Evolutionary conservation across 73 alveolate species (phyloP).

Genomic region (Tetrahymena borealis): DNA sequence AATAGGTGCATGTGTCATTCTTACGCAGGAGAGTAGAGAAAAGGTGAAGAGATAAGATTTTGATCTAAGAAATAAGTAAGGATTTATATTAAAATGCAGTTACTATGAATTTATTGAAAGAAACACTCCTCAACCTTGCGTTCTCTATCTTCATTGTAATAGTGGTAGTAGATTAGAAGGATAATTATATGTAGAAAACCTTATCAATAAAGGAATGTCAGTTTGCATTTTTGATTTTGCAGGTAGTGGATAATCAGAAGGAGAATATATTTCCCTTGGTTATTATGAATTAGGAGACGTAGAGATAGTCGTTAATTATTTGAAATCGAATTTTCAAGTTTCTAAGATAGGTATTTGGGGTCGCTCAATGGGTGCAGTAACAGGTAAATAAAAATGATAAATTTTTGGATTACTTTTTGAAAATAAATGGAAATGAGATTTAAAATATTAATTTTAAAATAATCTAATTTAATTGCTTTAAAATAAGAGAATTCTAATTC

Average conservation of each 20-base stretch:
- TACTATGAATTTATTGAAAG: constrained; percentile 12
- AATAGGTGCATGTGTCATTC: background rate
- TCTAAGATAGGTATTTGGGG: constrained; percentile 86
- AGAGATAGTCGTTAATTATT: constrained; percentile 58
- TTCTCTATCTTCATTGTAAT: constrained; percentile 90
- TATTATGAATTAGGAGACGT: constrained; percentile 81
- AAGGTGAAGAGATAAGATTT: background rate
- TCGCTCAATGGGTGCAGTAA: constrained; percentile 92
- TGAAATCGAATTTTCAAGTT: constrained; percentile 8
- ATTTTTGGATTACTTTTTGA: background rate
- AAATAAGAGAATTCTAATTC: too few species aligned
- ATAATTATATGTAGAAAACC: constrained; percentile 57
- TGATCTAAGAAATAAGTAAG: background rate
- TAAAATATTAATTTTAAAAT: too few species aligned
- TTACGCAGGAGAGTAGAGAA: background rate
- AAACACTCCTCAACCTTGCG: constrained; percentile 75
- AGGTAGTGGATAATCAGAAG: constrained; percentile 78
- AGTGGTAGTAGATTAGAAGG: constrained; percentile 89
- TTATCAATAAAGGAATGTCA: constrained; percentile 62
- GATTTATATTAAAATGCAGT: background rate
- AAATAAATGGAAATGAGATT: too few species aligned
- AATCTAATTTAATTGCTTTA: too few species aligned
- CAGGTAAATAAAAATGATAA: constrained; percentile 21
- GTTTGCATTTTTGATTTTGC: constrained; percentile 73
- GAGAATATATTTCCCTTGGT: constrained; percentile 79